A percentile compares a stretch with the other conserved stretches of the same genome.
These are phyloP conservation scores for Penicillium ucsense DNA, from an alignment of 495 filamentous ascomycete genomes.

Conservation along the genomic window DNA sequence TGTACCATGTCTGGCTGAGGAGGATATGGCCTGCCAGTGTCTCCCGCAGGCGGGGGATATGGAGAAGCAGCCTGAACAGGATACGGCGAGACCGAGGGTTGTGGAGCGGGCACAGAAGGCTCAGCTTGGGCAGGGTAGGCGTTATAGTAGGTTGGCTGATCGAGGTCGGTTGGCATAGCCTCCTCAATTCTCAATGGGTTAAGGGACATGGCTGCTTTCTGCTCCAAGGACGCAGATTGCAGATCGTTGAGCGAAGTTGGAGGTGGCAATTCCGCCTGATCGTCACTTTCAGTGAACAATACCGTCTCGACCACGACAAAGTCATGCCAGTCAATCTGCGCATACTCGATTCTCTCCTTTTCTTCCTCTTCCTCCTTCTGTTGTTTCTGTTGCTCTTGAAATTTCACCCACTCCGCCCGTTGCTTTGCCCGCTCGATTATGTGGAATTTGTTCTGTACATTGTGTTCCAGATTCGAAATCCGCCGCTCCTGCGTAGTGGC, in stretches of 20 bases:
- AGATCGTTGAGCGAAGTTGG: conserved; percentile 84
- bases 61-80: conserved; percentile 27
- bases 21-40: conserved; percentile 24
- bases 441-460: conserved; percentile 68
- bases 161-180: conserved; percentile 78
- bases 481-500: conserved; percentile 62
- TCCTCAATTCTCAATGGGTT: conserved; percentile 85
- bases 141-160: conserved; percentile 47
- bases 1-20: conserved; percentile 26
- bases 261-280: conserved; percentile 74
- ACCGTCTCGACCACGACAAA: conserved; percentile 95
- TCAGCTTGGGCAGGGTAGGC: conserved; percentile 31
- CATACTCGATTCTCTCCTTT: conserved; percentile 73
- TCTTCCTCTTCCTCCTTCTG: conserved; percentile 85
- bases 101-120: conserved; percentile 9
- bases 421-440: conserved; percentile 71
- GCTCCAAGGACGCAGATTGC: conserved; percentile 86
- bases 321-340: conserved; percentile 96
- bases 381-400: conserved; percentile 74
- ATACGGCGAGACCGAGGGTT: conserved; percentile 23
- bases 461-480: conserved; percentile 64
- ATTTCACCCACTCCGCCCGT: conserved; percentile 78
- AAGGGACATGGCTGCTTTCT: conserved; percentile 84
- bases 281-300: conserved; percentile 83
- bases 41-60: conserved; percentile 28